phyloP scores from a whole-genome alignment of 495 filamentous ascomycete genomes.

The Xylaria sp. region DNA sequence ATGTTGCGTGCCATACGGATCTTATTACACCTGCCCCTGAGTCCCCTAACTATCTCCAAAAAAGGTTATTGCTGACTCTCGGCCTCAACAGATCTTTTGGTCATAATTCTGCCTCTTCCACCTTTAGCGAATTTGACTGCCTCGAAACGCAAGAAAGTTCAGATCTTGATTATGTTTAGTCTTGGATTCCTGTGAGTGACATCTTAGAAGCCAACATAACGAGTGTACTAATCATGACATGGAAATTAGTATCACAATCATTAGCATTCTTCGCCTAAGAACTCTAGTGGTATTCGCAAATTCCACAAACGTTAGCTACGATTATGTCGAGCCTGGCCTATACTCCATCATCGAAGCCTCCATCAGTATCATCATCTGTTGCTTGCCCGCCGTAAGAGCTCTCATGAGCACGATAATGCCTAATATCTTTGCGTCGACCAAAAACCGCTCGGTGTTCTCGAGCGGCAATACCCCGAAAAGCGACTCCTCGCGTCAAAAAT shows the following conservation, averaged over 20 bases:
- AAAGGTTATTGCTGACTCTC: neutral
- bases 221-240: slow-evolving; percentile 6
- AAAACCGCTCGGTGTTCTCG: slow-evolving; percentile 23
- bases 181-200: slow-evolving; percentile 47
- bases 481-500: slow-evolving; percentile 7
- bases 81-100: slow-evolving; percentile 41
- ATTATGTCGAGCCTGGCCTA: slow-evolving; percentile 48
- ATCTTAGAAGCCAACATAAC: neutral
- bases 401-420: slow-evolving; percentile 40
- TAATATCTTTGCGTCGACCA: slow-evolving; percentile 35
- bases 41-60: neutral
- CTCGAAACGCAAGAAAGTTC: slow-evolving; percentile 43
- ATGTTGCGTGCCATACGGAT: neutral
- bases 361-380: slow-evolving; percentile 49
- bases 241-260: slow-evolving; percentile 40
- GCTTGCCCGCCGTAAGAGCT: slow-evolving; percentile 47
- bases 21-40: neutral
- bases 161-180: slow-evolving; percentile 53
- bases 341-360: slow-evolving; percentile 54
- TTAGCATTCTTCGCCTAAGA: slow-evolving; percentile 46
- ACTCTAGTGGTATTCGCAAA: slow-evolving; percentile 44
- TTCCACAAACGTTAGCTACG: slow-evolving; percentile 48
- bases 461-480: slow-evolving; percentile 23
- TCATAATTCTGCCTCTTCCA: slow-evolving; percentile 50
- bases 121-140: slow-evolving; percentile 43